These are phyloP conservation scores for Aureobasidium namibiae DNA, from an alignment of 2,329 filamentous ascomycete species.

Conservation along the genomic window DNA sequence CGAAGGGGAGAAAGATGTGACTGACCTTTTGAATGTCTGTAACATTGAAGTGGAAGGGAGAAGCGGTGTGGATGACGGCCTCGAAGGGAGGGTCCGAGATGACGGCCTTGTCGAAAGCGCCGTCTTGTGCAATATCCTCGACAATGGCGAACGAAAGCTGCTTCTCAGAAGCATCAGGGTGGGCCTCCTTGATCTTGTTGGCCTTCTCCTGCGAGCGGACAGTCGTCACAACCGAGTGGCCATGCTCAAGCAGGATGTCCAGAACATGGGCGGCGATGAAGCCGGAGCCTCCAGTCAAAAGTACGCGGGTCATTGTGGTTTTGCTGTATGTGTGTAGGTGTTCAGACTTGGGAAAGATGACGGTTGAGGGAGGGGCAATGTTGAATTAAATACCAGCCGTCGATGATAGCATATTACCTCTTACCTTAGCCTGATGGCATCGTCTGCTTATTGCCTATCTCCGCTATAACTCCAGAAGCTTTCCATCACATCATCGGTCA, in stretches of 20 bases:
- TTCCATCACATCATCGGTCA: neutral
- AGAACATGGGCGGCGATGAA: conserved; percentile 61
- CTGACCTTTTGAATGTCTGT: conserved; percentile 56
- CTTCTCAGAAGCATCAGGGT: conserved; percentile 43
- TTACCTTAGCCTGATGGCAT: neutral
- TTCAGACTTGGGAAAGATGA: neutral
- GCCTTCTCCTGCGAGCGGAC: conserved; percentile 56
- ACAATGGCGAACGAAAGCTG: conserved; percentile 60
- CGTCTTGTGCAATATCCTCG: conserved; percentile 60
- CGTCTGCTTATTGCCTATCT: neutral
- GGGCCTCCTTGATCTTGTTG: conserved; percentile 49
- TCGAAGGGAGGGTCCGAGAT: conserved; percentile 59
- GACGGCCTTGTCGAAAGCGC: conserved; percentile 57
- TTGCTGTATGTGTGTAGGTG: neutral
- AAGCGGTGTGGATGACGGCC: conserved; percentile 66
- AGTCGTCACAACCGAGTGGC: conserved; percentile 53
- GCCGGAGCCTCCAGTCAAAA: conserved; percentile 46
- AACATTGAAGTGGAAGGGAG: conserved; percentile 66
- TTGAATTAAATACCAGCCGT: neutral
- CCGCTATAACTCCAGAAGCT: neutral
- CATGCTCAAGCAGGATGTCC: conserved; percentile 45
- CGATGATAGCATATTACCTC: neutral
- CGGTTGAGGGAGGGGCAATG: neutral
- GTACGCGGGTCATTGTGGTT: conserved; percentile 24
- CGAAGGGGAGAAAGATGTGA: neutral